Conservation (phyloP, 768 basidiomycete species). For the Lactarius hatsudake region DNA sequence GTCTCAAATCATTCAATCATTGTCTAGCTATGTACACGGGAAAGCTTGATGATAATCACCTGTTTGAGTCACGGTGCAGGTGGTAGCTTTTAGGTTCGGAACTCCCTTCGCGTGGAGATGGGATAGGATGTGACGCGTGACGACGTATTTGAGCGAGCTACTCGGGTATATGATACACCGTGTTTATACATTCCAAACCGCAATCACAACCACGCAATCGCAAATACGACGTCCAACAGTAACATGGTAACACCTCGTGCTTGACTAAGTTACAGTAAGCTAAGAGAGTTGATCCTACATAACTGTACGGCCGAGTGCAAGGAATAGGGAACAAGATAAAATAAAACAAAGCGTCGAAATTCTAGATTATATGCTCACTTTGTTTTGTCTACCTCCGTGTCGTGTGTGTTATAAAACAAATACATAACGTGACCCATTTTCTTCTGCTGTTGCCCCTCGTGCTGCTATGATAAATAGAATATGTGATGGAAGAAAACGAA, state of each 20-base stretch:
- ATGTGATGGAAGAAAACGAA: constrained; percentile 31
- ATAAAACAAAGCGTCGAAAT: neutral
- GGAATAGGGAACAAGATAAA: neutral
- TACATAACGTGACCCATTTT: neutral
- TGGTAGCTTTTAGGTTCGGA: no score
- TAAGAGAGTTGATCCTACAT: neutral
- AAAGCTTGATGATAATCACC: neutral
- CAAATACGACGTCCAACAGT: no score
- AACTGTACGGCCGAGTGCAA: neutral
- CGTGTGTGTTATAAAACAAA: neutral
- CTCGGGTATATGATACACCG: no score
- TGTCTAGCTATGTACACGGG: neutral
- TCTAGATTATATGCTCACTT: neutral
- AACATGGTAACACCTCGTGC: neutral
- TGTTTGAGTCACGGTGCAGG: no score
- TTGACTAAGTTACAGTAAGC: neutral
- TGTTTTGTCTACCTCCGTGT: neutral
- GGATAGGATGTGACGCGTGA: no score
- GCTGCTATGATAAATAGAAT: neutral
- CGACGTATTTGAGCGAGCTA: no score
- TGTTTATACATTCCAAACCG: no score
- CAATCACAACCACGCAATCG: no score
- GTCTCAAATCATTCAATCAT: neutral
- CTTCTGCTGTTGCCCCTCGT: neutral
- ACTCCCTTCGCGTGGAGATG: no score